These are phyloP conservation scores for Termitomyces bulborhizus DNA, from an alignment of 768 basidiomycete species.

Conservation along the genomic window DNA sequence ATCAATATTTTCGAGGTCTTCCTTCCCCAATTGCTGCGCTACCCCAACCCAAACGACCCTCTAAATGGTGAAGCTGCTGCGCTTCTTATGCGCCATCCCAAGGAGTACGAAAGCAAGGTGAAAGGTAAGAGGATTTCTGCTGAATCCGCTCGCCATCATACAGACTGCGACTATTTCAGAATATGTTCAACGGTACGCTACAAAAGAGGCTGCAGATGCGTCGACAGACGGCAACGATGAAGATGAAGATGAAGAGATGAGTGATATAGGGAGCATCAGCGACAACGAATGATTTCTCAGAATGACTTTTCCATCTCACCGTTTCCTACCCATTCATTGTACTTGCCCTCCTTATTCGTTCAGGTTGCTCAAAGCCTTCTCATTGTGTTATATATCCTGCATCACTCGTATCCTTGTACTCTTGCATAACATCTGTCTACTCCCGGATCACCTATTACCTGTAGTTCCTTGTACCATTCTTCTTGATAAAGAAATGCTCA, in stretches of 20 bases:
- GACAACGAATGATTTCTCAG: constrained; percentile 46
- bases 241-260: constrained; percentile 81
- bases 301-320: neutral
- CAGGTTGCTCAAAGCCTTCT: constrained; percentile 1
- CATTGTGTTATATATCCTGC: constrained; percentile 15
- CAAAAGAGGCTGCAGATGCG: constrained; percentile 82
- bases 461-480: constrained; percentile 17
- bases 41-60: constrained; percentile 98
- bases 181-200: constrained; percentile 94
- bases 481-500: constrained; percentile 9
- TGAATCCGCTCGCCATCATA: neutral
- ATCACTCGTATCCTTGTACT: constrained; percentile 9
- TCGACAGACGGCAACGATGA: constrained; percentile 55
- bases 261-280: constrained; percentile 79
- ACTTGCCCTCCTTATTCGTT: constrained; percentile 8
- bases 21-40: constrained; percentile 92
- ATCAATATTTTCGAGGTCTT: constrained; percentile 99
- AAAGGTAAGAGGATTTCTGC: constrained; percentile 51
- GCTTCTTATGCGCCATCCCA: constrained; percentile 93
- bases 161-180: constrained; percentile 40
- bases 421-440: constrained; percentile 7
- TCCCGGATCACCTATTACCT: constrained; percentile 12
- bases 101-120: constrained; percentile 91
- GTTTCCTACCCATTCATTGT: constrained; percentile 5
- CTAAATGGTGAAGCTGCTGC: constrained; percentile 98